Evolutionary conservation across 176 grass and related monocot species (phyloP), one percentile per base, ranked within the genome.

Genomic region (Eleusine indica): DNA sequence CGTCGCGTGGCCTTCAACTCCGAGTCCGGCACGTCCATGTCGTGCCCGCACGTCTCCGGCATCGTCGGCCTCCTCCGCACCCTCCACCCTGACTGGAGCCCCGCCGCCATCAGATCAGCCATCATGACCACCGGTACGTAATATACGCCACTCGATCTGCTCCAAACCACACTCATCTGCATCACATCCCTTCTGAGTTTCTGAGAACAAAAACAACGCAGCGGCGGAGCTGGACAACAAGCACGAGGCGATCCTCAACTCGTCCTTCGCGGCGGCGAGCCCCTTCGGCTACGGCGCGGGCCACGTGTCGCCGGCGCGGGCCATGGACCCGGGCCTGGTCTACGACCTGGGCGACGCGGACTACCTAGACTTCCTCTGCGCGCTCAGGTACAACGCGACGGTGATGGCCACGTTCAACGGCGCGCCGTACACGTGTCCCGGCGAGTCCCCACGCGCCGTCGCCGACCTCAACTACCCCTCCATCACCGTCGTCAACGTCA

Each of bases 31-130:
- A 93, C 92, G 0, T 97, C 96, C 29, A 99, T 99, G 96, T 92
- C 93, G 22, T 99, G 93, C 89, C 93, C 93, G 3, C 93, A 99
- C 77, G 85, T 94, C 47, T 87, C 93, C 37, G 96, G 93, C 86
- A 85, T 96, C 39, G 74, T 66, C 21, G 94, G 91, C 14, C 91
- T 97, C 56, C 83, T 97, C 80, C 75, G 67, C 14, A 86, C 76
- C 29, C 73, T 97, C n/a, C 68, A 88, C 62, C 94, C 94, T 17
- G 18, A 87, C 4, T 94, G 94, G 94, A 92, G 85, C 43, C 94
- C 94, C 21, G 83, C 91, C 1, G 90, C 90, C 1, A 80, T 97
- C 30, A 90, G 39, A 73, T 97, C 94, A 0, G 91, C 92, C 5
- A 83, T 97, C 22, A 97, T 97, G 94, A 97, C 91, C 41, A 90